Percentiles rank a stretch among this genome's conserved stretches.
Evolutionary conservation across 305 asterid species (phyloP).

Genomic region (Andrographis paniculata): DNA sequence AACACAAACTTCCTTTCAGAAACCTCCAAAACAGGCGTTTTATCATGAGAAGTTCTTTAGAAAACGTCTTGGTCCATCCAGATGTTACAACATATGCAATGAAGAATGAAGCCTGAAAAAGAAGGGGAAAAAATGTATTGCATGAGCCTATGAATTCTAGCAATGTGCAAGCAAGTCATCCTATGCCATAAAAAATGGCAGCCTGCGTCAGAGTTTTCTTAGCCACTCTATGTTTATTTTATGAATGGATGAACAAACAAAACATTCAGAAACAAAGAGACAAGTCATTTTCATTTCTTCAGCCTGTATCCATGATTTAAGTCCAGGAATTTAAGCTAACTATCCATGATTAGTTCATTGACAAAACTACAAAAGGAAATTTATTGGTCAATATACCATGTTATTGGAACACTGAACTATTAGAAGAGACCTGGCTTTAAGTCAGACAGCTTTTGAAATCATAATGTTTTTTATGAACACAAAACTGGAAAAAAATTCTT

Average conservation of each 20-base stretch:
- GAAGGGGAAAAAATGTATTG: not conserved
- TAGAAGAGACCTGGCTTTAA: not conserved
- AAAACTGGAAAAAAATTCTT: not conserved
- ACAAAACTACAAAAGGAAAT: not conserved
- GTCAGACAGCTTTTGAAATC: not conserved
- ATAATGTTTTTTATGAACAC: no score
- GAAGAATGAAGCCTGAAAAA: slow-evolving; percentile 80
- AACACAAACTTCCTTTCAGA: slow-evolving; percentile 35
- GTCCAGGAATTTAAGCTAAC: not conserved
- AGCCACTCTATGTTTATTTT: not conserved
- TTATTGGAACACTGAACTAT: not conserved
- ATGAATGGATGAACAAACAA: not conserved
- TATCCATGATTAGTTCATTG: not conserved
- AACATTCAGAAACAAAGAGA: not conserved
- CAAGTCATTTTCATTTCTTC: not conserved
- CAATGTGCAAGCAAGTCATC: slow-evolving; percentile 1
- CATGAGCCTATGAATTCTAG: slow-evolving; percentile 5
- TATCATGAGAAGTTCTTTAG: slow-evolving; percentile 56
- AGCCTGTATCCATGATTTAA: not conserved
- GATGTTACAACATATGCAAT: slow-evolving; percentile 94
- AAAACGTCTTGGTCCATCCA: slow-evolving; percentile 82
- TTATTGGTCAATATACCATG: not conserved
- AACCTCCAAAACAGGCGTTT: slow-evolving; percentile 33
- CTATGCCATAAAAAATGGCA: no score
- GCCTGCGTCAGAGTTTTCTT: no score